These are phyloP conservation scores for Lathyrus oleraceus DNA, from an alignment of 306 rosid species.

Conservation along the genomic window DNA sequence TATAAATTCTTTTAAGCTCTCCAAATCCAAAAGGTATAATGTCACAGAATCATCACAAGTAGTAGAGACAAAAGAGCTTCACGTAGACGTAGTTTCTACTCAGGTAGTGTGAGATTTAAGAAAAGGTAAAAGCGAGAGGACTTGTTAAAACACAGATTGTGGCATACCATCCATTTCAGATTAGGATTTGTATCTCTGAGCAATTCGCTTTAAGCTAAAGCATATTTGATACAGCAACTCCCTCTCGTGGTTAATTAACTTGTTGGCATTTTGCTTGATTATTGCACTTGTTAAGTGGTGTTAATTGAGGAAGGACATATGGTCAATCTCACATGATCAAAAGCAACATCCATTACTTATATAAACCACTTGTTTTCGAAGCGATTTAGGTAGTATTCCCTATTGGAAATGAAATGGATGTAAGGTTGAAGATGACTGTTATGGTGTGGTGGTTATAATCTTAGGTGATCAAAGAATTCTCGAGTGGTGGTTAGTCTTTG, in stretches of 20 bases:
- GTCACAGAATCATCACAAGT: conserved; percentile 12
- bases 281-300: conserved; percentile 5
- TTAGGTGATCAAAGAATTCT: too few relatives aligned
- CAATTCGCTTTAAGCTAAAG: conserved; percentile 41
- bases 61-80: background rate
- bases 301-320: conserved; percentile 4
- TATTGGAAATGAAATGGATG: too few relatives aligned
- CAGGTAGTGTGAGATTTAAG: conserved; percentile 27
- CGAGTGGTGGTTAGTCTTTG: too few relatives aligned
- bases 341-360: conserved; percentile 21
- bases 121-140: background rate
- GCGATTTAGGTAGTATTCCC: background rate
- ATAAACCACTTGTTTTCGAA: conserved; percentile 6
- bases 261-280: conserved; percentile 13
- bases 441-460: too few relatives aligned
- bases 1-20: background rate
- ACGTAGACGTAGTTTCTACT: background rate
- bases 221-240: conserved; percentile 21
- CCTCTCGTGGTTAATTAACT: background rate
- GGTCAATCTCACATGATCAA: conserved; percentile 13
- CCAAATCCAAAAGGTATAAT: conserved; percentile 32
- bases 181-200: conserved; percentile 4
- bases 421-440: too few relatives aligned
- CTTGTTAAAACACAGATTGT: conserved; percentile 37
- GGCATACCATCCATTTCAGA: conserved; percentile 19